These are phyloP conservation scores for Nepenthes alata DNA, from an alignment of 179 eudicot genomes.

Conservation along the genomic window DNA sequence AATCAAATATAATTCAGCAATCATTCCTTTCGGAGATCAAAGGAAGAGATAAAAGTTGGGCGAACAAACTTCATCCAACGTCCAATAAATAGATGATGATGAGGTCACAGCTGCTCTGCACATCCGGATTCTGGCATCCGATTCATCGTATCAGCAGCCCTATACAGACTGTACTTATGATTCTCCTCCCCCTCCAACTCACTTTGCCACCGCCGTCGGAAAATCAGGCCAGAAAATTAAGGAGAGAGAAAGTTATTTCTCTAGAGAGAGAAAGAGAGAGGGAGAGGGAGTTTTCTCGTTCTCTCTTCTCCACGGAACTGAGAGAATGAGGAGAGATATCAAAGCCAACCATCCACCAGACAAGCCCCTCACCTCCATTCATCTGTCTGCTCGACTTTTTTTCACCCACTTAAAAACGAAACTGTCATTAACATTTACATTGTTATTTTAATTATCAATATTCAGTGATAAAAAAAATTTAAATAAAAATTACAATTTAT, in stretches of 20 bases:
- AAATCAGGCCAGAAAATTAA: background rate
- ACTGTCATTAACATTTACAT: too few species aligned
- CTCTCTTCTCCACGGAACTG: slow-evolving; percentile 34
- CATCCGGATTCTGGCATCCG: slow-evolving; percentile 15
- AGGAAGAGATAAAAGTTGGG: background rate
- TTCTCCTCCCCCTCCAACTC: slow-evolving; percentile 5
- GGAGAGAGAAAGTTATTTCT: slow-evolving; percentile 14
- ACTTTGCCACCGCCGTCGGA: background rate
- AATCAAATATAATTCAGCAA: too few species aligned
- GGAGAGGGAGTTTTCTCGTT: slow-evolving; percentile 11
- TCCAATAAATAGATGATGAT: slow-evolving; percentile 26
- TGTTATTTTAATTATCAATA: too few species aligned
- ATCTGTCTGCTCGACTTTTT: too few species aligned
- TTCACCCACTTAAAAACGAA: too few species aligned
- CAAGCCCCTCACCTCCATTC: too few species aligned
- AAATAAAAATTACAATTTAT: too few species aligned
- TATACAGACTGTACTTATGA: background rate
- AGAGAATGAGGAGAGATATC: background rate
- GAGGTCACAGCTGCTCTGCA: slow-evolving; percentile 16
- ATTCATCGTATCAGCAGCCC: slow-evolving; percentile 5
- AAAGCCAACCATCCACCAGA: background rate
- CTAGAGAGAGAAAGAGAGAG: slow-evolving; percentile 4
- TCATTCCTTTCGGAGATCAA: background rate
- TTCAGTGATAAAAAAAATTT: too few species aligned
- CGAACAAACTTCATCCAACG: slow-evolving; percentile 24